Conservation (phyloP, 345 rosid species). For the Acer saccharum region DNA sequence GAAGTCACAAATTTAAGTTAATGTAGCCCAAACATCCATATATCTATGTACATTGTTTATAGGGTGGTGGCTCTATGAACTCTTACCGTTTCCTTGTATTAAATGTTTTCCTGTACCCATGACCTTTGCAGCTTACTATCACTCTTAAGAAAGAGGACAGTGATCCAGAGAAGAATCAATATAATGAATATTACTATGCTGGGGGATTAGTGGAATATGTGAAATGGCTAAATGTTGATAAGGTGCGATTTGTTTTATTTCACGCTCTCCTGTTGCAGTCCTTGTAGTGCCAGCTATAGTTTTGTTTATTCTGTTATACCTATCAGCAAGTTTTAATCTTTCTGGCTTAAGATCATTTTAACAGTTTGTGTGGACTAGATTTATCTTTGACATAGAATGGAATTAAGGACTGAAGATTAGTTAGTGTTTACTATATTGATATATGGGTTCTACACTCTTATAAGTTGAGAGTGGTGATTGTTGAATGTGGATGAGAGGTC, state of each 20-base stretch:
- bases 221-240: conserved; percentile 85
- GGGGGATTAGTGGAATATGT: conserved; percentile 96
- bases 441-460: background rate
- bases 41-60: background rate
- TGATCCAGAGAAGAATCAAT: conserved; percentile 62
- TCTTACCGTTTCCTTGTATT: conserved; percentile 10
- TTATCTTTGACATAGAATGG: background rate
- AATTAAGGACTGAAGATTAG: background rate
- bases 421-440: background rate
- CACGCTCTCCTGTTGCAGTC: background rate
- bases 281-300: background rate
- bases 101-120: conserved; percentile 15
- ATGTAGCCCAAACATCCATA: background rate
- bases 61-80: conserved; percentile 1
- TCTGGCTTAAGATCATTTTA: background rate
- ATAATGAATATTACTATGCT: conserved; percentile 68
- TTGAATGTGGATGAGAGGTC: background rate
- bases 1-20: background rate
- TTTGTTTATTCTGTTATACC: background rate
- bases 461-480: too few species aligned
- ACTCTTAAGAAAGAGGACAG: conserved; percentile 56
- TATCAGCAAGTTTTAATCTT: conserved; percentile 13
- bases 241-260: conserved; percentile 46
- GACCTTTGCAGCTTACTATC: conserved; percentile 67
- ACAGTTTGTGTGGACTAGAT: background rate